phyloP scores from a whole-genome alignment of 1,139 yeast species.

The Zygoascus meyerae region DNA sequence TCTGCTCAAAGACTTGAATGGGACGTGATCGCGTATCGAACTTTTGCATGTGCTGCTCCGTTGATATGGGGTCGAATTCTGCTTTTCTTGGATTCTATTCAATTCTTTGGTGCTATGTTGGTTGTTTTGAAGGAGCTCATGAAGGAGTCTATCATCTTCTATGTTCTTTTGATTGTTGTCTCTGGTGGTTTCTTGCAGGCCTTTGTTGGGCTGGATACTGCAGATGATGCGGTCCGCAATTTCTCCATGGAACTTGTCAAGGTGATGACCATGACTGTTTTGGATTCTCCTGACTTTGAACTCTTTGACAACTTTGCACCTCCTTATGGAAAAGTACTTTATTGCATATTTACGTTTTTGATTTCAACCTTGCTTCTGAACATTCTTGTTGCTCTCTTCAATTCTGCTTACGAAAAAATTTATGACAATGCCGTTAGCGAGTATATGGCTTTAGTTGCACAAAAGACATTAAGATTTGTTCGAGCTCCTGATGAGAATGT shows the following conservation, averaged over 20 bases:
- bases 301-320: constrained; percentile 70
- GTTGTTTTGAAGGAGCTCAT: constrained; percentile 81
- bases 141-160: constrained; percentile 77
- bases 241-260: constrained; percentile 60
- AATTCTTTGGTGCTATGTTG: constrained; percentile 84
- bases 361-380: constrained; percentile 56
- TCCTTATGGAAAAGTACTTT: constrained; percentile 74
- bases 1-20: constrained; percentile 37
- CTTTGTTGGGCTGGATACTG: constrained; percentile 77
- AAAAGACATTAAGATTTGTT: constrained; percentile 73
- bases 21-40: constrained; percentile 63
- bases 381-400: constrained; percentile 75
- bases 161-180: constrained; percentile 63
- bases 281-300: constrained; percentile 67
- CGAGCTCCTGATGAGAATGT: constrained; percentile 87
- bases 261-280: constrained; percentile 62
- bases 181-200: constrained; percentile 82
- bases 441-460: constrained; percentile 78
- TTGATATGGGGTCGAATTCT: constrained; percentile 79
- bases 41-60: constrained; percentile 79
- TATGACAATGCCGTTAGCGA: constrained; percentile 80
- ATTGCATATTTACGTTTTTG: constrained; percentile 70
- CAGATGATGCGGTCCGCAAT: constrained; percentile 58
- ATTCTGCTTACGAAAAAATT: constrained; percentile 77
- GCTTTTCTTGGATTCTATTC: constrained; percentile 69